Conservation (phyloP, 345 rosid species). For the Xanthoceras sorbifolium region DNA sequence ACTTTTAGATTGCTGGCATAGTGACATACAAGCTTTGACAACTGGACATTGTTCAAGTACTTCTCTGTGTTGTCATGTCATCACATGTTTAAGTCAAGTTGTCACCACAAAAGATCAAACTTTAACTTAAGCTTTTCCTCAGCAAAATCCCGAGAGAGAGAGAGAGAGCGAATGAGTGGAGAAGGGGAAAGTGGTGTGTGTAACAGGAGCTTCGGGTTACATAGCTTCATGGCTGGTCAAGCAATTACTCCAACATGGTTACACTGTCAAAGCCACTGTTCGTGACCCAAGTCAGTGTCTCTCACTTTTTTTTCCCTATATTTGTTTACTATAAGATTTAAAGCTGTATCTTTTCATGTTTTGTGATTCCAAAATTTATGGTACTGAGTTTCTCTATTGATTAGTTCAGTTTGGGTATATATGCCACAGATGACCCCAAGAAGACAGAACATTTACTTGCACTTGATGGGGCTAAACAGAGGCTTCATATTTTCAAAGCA, state of each 20-base stretch:
- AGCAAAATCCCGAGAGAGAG: background rate
- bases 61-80: too few relatives aligned
- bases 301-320: background rate
- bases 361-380: background rate
- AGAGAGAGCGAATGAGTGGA: conserved; percentile 18
- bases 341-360: too few relatives aligned
- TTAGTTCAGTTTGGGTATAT: background rate
- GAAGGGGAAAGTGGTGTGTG: conserved; percentile 44
- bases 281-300: conserved; percentile 44
- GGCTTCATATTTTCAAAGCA: conserved; percentile 34
- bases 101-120: background rate
- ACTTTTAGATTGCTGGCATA: too few relatives aligned
- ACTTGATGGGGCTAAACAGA: conserved; percentile 44
- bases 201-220: conserved; percentile 56
- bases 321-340: too few relatives aligned
- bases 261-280: conserved; percentile 51
- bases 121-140: background rate
- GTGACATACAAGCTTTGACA: too few relatives aligned
- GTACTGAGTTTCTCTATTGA: background rate
- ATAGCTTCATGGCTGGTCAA: conserved; percentile 55
- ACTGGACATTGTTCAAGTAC: too few relatives aligned
- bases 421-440: conserved; percentile 36
- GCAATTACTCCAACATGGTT: conserved; percentile 46
- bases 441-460: conserved; percentile 33
- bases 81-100: background rate